A percentile compares a stretch with the other conserved stretches of the same genome.
Conservation (phyloP, 768 basidiomycete genomes). For the Strobilomyces echinocephalus region DNA sequence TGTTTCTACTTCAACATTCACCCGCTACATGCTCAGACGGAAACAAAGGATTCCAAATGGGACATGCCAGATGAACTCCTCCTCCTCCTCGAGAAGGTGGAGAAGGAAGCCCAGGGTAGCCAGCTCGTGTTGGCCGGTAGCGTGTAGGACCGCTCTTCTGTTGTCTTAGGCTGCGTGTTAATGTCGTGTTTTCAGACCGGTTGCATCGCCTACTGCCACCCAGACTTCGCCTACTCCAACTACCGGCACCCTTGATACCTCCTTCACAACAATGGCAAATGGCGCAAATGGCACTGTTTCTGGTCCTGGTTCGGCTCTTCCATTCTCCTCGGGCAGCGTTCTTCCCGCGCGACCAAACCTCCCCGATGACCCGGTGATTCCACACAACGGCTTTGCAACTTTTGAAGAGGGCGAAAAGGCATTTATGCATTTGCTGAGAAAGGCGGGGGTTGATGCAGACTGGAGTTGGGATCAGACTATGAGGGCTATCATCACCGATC, state of each 20-base stretch:
- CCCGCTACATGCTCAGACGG: slow-evolving; percentile 45
- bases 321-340: slow-evolving; percentile 55
- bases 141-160: slow-evolving; percentile 15
- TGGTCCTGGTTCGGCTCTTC: slow-evolving; percentile 53
- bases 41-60: slow-evolving; percentile 94
- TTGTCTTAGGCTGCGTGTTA: neutral
- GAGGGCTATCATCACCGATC: slow-evolving; percentile 97
- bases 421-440: slow-evolving; percentile 83
- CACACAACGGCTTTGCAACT: slow-evolving; percentile 83
- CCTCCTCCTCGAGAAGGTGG: slow-evolving; percentile 78
- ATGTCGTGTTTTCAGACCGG: slow-evolving; percentile 16
- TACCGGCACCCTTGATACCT: no score
- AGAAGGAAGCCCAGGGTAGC: slow-evolving; percentile 57
- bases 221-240: slow-evolving; percentile 21
- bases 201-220: slow-evolving; percentile 42
- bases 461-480: slow-evolving; percentile 99
- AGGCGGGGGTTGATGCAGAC: slow-evolving; percentile 83
- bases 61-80: slow-evolving; percentile 92
- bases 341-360: slow-evolving; percentile 73
- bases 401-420: slow-evolving; percentile 91
- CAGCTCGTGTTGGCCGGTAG: slow-evolving; percentile 33
- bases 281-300: slow-evolving; percentile 41
- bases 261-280: slow-evolving; percentile 40
- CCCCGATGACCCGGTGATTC: slow-evolving; percentile 84
- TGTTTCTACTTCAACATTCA: neutral